A percentile compares a stretch with the other conserved stretches of the same genome.
These are phyloP conservation scores for Populus tomentosa DNA, from an alignment of 441 rosid genomes.

Conservation along the genomic window DNA sequence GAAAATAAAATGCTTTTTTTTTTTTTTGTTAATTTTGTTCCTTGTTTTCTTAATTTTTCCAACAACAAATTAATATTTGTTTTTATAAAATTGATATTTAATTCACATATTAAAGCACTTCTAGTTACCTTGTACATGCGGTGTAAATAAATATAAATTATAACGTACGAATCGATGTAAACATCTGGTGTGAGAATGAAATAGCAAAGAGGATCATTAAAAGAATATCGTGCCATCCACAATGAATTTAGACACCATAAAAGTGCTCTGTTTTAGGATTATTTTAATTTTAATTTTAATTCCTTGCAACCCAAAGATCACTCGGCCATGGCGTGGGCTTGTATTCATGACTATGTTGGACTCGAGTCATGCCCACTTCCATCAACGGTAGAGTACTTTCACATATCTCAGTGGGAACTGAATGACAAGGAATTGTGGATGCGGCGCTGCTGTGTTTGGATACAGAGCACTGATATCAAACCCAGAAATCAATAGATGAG, in stretches of 20 bases:
- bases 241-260: not conserved
- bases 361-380: conserved; percentile 4
- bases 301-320: not conserved
- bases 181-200: not conserved
- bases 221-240: not conserved
- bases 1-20: too few species aligned
- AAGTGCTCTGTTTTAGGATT: not conserved
- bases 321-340: conserved; percentile 8
- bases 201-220: not conserved
- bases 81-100: too few species aligned
- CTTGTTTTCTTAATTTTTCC: not conserved
- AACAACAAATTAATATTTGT: too few species aligned
- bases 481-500: not conserved
- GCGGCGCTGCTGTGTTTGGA: conserved; percentile 11
- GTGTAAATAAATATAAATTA: not conserved
- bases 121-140: not conserved
- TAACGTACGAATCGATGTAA: not conserved
- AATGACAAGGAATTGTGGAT: conserved; percentile 8
- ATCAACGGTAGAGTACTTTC: conserved; percentile 10
- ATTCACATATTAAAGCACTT: not conserved
- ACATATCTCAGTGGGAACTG: conserved; percentile 10
- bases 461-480: not conserved
- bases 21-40: not conserved
- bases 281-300: too few species aligned
- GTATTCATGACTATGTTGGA: conserved; percentile 7